Evolutionary conservation across 2,329 filamentous ascomycete genomes (phyloP).

Genomic region (Lizonia empirigonia): DNA sequence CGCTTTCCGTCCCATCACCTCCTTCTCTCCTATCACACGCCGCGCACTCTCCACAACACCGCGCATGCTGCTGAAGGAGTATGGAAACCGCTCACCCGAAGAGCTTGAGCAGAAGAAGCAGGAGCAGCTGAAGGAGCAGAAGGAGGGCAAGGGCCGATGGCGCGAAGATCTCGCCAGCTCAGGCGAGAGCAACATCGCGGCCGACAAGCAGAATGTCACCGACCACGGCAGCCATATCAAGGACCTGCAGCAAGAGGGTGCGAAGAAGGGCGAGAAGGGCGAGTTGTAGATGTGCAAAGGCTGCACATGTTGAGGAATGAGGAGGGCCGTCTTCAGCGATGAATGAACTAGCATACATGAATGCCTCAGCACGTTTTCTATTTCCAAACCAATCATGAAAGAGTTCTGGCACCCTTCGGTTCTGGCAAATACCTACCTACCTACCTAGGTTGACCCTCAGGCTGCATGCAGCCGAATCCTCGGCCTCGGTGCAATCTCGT

Average conservation of each 20-base stretch:
- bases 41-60: conserved; percentile 43
- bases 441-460: conserved; percentile 4
- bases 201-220: conserved; percentile 51
- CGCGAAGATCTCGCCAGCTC: conserved; percentile 51
- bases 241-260: conserved; percentile 53
- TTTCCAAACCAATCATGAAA: not conserved
- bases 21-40: conserved; percentile 14
- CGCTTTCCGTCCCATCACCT: conserved; percentile 16
- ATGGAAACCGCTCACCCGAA: conserved; percentile 46
- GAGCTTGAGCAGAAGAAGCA: conserved; percentile 53
- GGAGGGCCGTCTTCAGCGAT: not conserved
- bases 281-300: conserved; percentile 20
- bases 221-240: conserved; percentile 52
- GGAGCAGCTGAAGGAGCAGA: conserved; percentile 52
- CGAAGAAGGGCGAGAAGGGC: conserved; percentile 49
- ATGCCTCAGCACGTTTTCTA: conserved; percentile 1
- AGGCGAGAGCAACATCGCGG: conserved; percentile 50
- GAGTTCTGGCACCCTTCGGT: not conserved
- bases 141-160: conserved; percentile 51
- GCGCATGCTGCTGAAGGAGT: conserved; percentile 48
- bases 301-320: no score
- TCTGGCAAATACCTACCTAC: no score
- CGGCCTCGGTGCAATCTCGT: conserved; percentile 6
- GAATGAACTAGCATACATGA: not conserved
- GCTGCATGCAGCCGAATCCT: conserved; percentile 15